Base-by-base conservation (phyloP, 495 filamentous ascomycete genomes). In the Tuber brumale region DNA sequence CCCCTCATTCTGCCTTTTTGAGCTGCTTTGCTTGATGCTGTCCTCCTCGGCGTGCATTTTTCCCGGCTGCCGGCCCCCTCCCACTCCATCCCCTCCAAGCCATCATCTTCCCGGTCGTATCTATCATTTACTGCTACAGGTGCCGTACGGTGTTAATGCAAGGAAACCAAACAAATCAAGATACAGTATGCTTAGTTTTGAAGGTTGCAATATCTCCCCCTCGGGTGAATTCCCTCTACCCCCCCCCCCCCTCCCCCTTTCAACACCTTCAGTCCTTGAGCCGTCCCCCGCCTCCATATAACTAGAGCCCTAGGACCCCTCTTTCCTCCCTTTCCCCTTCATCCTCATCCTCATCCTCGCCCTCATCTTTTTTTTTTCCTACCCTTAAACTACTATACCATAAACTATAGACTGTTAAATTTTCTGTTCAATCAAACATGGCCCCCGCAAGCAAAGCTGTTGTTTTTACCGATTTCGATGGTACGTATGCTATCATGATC, bases 391-490 rank as follows among this genome's bases (percentile, higher is more conserved):
- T 35, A 66, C 12, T 66, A 35, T 35, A 66, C 57, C 3, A 66
- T 66, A 66, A 66, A 66, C 57, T 31, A 31, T 66, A 66, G 57
- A 66, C 57, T 12, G 31, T 35, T 70, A 57, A 72, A 74, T 16
- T 44, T 66, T 66, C 31, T 41, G 42, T 35, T 23, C 70, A 71
- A 39, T 70, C 66, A 16, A 80, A 19, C 48, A 81, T 82, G 76
- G 80, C 80, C 42, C 70, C 71, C 14, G 48, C 69, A 51, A 31
- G 70, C 27, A 82, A 82, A 57, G 76, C 76, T 41, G 95, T 98
- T 85, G 97, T 98, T 87, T 98, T 97, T 86, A 95, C 94, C 61
- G 95, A 98, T 84, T 98, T 98, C 79, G 95, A 98, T 82, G 95
- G 95, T 73, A 77, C 19, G 46, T 57, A 48, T 71, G 23, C 46